Base-by-base conservation (phyloP, 495 filamentous ascomycete genomes). In the Talaromyces adpressus region DNA sequence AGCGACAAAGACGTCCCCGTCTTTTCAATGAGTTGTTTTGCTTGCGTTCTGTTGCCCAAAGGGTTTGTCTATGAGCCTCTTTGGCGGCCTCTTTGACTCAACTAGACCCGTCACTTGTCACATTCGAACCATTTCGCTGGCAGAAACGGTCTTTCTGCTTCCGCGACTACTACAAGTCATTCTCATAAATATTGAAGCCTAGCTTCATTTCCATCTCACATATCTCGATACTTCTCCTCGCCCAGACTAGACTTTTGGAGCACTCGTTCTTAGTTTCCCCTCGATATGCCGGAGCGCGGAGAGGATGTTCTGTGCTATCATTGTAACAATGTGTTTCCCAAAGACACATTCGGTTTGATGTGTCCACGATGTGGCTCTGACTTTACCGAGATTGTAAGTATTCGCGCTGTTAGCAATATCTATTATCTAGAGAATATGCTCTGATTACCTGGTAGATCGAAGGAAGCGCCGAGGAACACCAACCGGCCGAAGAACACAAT, bases 291-390 rank as follows among this genome's bases (percentile, higher is more conserved):
- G 59, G 75, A 76, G 54, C 61, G 53, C 57, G 45, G 60, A 49
- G 88, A 95, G 71, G 78, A 91, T 22, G 86, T 97, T 54, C 90
- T 81, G 69, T 98, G 94, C 72, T 91, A 97, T 73, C 67, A 75
- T 36, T 98, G 94, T 78, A 67, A 81, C 41, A 79, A 88, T 53
- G 89, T 96, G 67, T 97, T 91, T 91, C 87, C 85, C 64, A 78
- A 83, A 60, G 84, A 90, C 67, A 81, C 89, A 62, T 77, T 81
- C 65, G 84, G 81, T 36, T 73, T 96, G 58, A 72, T 71, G 12
- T 98, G 94, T 65, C 92, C 93, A n/a, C 69, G 74, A 7, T 98
- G 94, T 70, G 63, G 79, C 12, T 83, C 84, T n/a, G 90, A 95
- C 6, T 86, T 90, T 70, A 89, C 84, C 6, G 91, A 98, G 76